These are phyloP conservation scores for Colletotrichum falcatum DNA, from an alignment of 2,329 filamentous ascomycete species.

Conservation along the genomic window DNA sequence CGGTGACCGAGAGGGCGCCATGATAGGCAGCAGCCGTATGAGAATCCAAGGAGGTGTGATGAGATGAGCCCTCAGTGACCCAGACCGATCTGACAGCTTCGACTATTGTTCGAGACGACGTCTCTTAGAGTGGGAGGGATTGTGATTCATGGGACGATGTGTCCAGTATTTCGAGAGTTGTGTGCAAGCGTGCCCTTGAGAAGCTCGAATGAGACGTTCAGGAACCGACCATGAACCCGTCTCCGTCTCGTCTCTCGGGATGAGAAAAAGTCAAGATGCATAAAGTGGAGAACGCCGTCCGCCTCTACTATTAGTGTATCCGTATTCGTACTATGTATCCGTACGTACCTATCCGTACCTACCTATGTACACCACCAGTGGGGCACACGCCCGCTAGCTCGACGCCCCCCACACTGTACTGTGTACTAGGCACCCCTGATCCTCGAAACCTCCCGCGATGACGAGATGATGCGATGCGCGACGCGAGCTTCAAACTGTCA, in stretches of 20 bases:
- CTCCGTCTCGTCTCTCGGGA: background rate
- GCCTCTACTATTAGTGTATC: too few species aligned
- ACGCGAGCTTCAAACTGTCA: slow-evolving; percentile 17
- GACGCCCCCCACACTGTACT: background rate
- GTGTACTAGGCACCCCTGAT: background rate
- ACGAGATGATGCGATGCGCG: slow-evolving; percentile 33
- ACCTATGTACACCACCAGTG: too few species aligned
- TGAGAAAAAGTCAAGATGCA: slow-evolving; percentile 13
- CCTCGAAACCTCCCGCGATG: slow-evolving; percentile 25
- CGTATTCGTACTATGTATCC: background rate
- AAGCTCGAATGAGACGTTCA: background rate
- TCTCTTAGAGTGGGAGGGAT: too few species aligned
- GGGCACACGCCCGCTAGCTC: background rate
- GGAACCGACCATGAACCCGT: background rate
- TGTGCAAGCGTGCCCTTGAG: background rate
- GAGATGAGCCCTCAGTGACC: background rate
- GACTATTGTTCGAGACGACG: background rate
- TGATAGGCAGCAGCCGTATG: slow-evolving; percentile 34
- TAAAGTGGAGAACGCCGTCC: background rate
- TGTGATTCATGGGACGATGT: background rate
- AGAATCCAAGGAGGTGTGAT: slow-evolving; percentile 1
- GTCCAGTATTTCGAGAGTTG: too few species aligned
- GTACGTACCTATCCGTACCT: background rate
- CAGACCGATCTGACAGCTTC: background rate
- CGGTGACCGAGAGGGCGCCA: slow-evolving; percentile 33